Percentiles rank a stretch among this genome's conserved stretches.
Evolutionary conservation across 2,329 filamentous ascomycete genomes (phyloP).

Genomic region (Cercospora citrullina): DNA sequence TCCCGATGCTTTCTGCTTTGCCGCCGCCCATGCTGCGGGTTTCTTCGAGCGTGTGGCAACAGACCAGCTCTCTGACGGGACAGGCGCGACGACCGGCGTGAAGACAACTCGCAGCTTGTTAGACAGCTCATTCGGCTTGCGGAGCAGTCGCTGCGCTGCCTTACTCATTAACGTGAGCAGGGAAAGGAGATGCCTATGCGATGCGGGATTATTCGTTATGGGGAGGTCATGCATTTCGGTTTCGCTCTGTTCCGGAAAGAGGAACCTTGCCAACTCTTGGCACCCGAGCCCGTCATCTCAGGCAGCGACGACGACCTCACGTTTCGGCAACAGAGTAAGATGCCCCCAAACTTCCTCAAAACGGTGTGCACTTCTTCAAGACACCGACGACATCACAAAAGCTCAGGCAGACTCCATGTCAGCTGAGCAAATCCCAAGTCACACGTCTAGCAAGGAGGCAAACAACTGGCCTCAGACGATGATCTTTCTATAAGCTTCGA

Average conservation of each 20-base stretch:
- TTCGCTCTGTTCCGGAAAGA: background rate
- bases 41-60: background rate
- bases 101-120: constrained; percentile 8
- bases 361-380: background rate
- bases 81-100: background rate
- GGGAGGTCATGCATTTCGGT: background rate
- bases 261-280: constrained; percentile 4
- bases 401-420: background rate
- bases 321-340: background rate
- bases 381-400: background rate
- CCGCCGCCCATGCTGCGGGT: background rate
- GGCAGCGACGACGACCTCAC: constrained; percentile 9
- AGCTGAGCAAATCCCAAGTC: background rate
- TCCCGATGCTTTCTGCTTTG: background rate
- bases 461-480: background rate
- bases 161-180: constrained; percentile 2
- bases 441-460: background rate
- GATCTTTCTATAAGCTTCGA: constrained; percentile 2
- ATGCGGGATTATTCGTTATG: background rate
- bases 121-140: constrained; percentile 5
- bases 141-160: background rate
- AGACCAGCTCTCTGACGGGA: background rate
- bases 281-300: constrained; percentile 5
- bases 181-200: background rate
- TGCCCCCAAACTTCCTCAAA: background rate